phyloP scores from a whole-genome alignment of 108 stramenopile species.

The Seminavis robusta region DNA sequence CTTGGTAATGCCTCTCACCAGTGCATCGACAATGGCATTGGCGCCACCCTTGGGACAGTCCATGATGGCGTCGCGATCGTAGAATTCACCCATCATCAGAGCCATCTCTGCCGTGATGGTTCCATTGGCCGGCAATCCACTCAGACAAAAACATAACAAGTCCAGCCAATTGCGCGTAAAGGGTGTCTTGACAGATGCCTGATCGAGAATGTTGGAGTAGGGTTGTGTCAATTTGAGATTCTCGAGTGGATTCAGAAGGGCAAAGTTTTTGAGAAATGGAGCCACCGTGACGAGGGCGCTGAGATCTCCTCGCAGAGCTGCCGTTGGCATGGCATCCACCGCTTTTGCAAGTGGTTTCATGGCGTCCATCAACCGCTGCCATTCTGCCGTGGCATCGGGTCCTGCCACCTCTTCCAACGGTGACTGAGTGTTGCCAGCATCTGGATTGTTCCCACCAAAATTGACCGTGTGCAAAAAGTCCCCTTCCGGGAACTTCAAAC shows the following conservation, averaged over 20 bases:
- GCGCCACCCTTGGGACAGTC: conserved; percentile 86
- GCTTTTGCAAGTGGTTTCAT: conserved; percentile 63
- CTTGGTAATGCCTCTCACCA: conserved; percentile 84
- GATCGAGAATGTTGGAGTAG: conserved; percentile 45
- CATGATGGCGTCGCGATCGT: conserved; percentile 68
- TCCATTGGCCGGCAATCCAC: conserved; percentile 74
- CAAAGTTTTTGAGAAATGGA: conserved; percentile 62
- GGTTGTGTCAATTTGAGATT: conserved; percentile 71
- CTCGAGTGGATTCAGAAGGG: conserved; percentile 59
- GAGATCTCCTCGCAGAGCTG: conserved; percentile 55
- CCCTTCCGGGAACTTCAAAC: conserved; percentile 66
- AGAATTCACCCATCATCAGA: conserved; percentile 91
- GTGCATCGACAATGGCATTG: conserved; percentile 78
- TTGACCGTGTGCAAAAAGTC: conserved; percentile 53
- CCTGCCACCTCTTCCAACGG: conserved; percentile 38
- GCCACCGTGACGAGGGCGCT: conserved; percentile 55
- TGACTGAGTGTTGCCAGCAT: conserved; percentile 1
- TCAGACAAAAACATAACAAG: conserved; percentile 81
- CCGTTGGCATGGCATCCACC: conserved; percentile 73
- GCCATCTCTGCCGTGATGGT: conserved; percentile 93
- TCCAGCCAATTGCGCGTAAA: conserved; percentile 86
- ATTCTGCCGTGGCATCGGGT: conserved; percentile 23
- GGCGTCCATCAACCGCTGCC: conserved; percentile 46
- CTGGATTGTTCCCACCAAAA: conserved; percentile 32
- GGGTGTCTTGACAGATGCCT: conserved; percentile 51